phyloP scores from a whole-genome alignment of 805 yeast genomes.

The Barnettozyma pratensis region DNA sequence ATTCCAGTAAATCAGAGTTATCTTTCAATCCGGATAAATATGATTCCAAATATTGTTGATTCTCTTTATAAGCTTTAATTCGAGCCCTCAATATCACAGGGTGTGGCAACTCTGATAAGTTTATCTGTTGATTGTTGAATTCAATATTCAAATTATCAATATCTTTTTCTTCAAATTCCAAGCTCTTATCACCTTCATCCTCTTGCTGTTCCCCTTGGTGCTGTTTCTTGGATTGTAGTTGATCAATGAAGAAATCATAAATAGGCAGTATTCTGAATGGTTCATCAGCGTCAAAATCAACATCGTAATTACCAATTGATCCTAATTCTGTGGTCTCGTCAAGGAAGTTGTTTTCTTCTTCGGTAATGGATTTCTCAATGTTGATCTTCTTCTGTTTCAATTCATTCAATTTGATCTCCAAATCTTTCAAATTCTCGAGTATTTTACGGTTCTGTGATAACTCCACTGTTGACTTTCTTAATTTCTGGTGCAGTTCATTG shows the following conservation, averaged over 20 bases:
- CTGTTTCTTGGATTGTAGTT: slow-evolving; percentile 19
- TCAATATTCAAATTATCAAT: slow-evolving; percentile 8
- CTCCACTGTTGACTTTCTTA: slow-evolving; percentile 51
- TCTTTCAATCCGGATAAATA: slow-evolving; percentile 49
- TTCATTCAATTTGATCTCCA: slow-evolving; percentile 40
- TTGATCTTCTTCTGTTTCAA: slow-evolving; percentile 51
- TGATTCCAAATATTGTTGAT: slow-evolving; percentile 50
- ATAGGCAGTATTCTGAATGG: slow-evolving; percentile 73
- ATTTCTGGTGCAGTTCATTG: slow-evolving; percentile 45
- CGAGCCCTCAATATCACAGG: slow-evolving; percentile 61
- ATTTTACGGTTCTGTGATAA: slow-evolving; percentile 44
- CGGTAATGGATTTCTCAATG: slow-evolving; percentile 56
- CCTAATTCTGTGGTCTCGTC: slow-evolving; percentile 35
- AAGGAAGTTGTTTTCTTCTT: slow-evolving; percentile 54
- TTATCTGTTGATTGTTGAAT: slow-evolving; percentile 17
- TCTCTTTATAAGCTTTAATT: slow-evolving; percentile 70
- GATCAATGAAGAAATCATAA: slow-evolving; percentile 46
- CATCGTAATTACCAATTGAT: slow-evolving; percentile 38
- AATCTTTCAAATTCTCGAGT: slow-evolving; percentile 46
- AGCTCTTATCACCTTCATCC: slow-evolving; percentile 4
- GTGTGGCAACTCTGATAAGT: slow-evolving; percentile 28
- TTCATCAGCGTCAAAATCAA: slow-evolving; percentile 80
- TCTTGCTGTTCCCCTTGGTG: not conserved
- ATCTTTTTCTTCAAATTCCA: slow-evolving; percentile 5
- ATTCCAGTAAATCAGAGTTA: slow-evolving; percentile 53